These are phyloP conservation scores for Paxillus involutus DNA, from an alignment of 768 basidiomycete species.

Conservation along the genomic window DNA sequence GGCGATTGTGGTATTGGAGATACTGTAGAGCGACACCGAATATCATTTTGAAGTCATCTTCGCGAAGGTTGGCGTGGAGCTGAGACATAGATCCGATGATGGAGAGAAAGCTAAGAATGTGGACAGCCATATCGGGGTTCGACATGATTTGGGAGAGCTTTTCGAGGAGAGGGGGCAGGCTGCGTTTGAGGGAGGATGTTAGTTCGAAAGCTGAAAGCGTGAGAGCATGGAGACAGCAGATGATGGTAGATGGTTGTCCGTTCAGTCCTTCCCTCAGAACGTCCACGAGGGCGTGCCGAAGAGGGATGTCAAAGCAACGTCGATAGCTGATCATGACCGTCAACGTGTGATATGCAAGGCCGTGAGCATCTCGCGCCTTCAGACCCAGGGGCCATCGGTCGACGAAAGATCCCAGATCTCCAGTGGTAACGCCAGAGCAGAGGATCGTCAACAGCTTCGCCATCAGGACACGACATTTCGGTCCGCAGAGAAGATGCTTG, in stretches of 20 bases:
- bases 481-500: constrained; percentile 96
- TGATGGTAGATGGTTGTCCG: constrained; percentile 73
- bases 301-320: constrained; percentile 67
- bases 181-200: constrained; percentile 75
- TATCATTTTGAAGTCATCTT: constrained; percentile 87
- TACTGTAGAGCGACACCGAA: constrained; percentile 94
- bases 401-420: constrained; percentile 54
- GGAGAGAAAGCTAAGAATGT: constrained; percentile 89
- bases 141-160: constrained; percentile 94
- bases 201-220: constrained; percentile 88
- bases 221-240: constrained; percentile 87
- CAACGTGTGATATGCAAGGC: constrained; percentile 83
- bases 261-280: constrained; percentile 69
- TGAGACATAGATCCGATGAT: constrained; percentile 80
- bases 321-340: constrained; percentile 88
- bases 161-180: constrained; percentile 76
- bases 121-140: constrained; percentile 89
- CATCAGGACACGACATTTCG: constrained; percentile 65
- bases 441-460: constrained; percentile 62
- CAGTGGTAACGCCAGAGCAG: constrained; percentile 62
- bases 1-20: constrained; percentile 84
- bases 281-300: constrained; percentile 70
- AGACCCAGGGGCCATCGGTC: constrained; percentile 60
- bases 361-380: constrained; percentile 81
- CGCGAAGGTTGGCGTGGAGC: constrained; percentile 88